phyloP scores from a whole-genome alignment of 768 basidiomycete genomes.

The Leccinum arenicola region DNA sequence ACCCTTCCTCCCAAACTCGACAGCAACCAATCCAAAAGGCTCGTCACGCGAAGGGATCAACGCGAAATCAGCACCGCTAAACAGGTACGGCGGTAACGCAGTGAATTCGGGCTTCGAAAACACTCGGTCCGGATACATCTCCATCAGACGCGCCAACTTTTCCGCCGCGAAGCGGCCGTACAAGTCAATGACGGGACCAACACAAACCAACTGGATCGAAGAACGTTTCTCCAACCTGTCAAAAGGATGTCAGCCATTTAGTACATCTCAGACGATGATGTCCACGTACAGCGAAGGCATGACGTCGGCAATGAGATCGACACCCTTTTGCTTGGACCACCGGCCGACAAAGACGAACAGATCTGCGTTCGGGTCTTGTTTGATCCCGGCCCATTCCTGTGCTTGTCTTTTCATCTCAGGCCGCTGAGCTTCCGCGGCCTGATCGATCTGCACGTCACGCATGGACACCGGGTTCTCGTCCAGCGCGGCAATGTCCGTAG shows the following conservation, averaged over 20 bases:
- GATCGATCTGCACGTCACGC: slow-evolving; percentile 73
- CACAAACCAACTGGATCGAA: slow-evolving; percentile 81
- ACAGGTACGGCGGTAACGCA: slow-evolving; percentile 86
- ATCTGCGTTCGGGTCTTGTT: slow-evolving; percentile 86
- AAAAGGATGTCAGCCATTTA: not conserved
- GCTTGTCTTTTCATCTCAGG: slow-evolving; percentile 90
- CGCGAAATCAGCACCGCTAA: slow-evolving; percentile 94
- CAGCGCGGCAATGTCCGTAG: slow-evolving; percentile 89
- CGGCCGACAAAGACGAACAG: slow-evolving; percentile 96
- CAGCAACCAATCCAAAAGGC: slow-evolving; percentile 93
- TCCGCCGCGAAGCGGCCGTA: slow-evolving; percentile 96
- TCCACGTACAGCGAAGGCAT: slow-evolving; percentile 78
- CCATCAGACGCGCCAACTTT: slow-evolving; percentile 90
- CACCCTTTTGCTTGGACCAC: slow-evolving; percentile 98
- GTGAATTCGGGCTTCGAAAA: slow-evolving; percentile 98
- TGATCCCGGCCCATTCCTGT: slow-evolving; percentile 93
- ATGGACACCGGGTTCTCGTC: slow-evolving; percentile 75
- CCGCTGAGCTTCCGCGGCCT: slow-evolving; percentile 81
- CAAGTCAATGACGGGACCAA: slow-evolving; percentile 93
- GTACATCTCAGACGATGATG: no score
- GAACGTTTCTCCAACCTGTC: slow-evolving; percentile 79
- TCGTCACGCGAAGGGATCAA: slow-evolving; percentile 95
- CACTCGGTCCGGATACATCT: slow-evolving; percentile 91
- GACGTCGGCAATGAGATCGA: slow-evolving; percentile 95
- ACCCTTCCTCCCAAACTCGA: slow-evolving; percentile 95